Conservation (phyloP, 768 basidiomycete species). For the Infundibulicybe gibba region DNA sequence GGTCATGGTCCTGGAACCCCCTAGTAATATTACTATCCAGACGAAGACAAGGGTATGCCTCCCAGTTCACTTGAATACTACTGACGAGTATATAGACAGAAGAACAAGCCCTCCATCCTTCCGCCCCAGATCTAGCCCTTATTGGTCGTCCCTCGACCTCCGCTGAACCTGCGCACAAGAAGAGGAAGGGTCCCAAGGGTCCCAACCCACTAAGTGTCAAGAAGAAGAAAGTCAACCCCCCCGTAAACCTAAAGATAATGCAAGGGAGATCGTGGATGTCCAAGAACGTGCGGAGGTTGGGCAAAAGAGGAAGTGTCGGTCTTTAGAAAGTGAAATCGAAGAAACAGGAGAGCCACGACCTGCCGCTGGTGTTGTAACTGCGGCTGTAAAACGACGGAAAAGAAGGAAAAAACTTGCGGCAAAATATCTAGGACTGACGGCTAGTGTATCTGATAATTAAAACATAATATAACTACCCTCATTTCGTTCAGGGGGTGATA, state of each 20-base stretch:
- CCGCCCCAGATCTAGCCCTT: constrained; percentile 41
- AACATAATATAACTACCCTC: too few species aligned
- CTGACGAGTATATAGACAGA: constrained; percentile 47
- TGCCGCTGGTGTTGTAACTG: neutral
- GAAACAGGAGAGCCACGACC: neutral
- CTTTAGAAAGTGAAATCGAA: neutral
- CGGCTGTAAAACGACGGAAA: neutral
- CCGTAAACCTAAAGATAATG: constrained; percentile 11
- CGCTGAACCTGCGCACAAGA: constrained; percentile 40
- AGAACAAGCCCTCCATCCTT: constrained; percentile 53
- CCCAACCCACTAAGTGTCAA: constrained; percentile 93
- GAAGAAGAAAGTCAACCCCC: constrained; percentile 60
- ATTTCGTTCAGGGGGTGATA: too few species aligned
- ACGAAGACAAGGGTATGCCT: constrained; percentile 56
- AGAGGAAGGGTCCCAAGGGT: constrained; percentile 73
- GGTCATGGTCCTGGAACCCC: constrained; percentile 91
- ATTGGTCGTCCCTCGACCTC: constrained; percentile 27
- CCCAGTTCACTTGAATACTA: neutral
- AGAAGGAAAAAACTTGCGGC: neutral
- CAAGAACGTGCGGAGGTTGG: constrained; percentile 40
- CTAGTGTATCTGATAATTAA: too few species aligned
- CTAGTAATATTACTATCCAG: constrained; percentile 70
- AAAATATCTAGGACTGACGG: too few species aligned
- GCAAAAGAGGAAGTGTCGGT: constrained; percentile 14
- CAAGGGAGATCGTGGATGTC: constrained; percentile 35